A percentile compares a stretch with the other conserved stretches of the same genome.
Evolutionary conservation across 768 basidiomycete species (phyloP).

Genomic region (Favolaschia claudopus): DNA sequence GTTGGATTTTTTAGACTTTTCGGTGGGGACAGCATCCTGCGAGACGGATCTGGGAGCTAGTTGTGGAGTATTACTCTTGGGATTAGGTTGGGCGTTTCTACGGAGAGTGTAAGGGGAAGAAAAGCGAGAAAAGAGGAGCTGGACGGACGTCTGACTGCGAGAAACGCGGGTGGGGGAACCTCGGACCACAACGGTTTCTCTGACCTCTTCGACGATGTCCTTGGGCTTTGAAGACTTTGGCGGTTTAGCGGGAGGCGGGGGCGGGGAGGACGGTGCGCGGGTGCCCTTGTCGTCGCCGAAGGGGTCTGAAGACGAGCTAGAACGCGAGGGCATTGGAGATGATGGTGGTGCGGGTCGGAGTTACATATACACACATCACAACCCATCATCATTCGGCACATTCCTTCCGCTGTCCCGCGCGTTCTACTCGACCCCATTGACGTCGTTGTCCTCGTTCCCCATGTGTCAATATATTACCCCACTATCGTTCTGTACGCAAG

Average conservation of each 20-base stretch:
- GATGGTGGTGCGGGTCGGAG: too few relatives aligned
- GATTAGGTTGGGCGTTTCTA: slow-evolving; percentile 27
- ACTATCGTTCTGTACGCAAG: too few relatives aligned
- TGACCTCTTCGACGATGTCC: slow-evolving; percentile 68
- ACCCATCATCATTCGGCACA: too few relatives aligned
- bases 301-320: slow-evolving; percentile 60
- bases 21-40: slow-evolving; percentile 50
- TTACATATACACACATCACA: too few relatives aligned
- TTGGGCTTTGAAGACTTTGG: slow-evolving; percentile 43
- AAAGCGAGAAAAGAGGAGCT: slow-evolving; percentile 21
- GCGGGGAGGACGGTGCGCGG: slow-evolving; percentile 36
- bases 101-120: slow-evolving; percentile 6
- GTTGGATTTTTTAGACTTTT: slow-evolving; percentile 45
- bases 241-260: slow-evolving; percentile 41
- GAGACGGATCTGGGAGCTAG: slow-evolving; percentile 53
- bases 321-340: slow-evolving; percentile 40
- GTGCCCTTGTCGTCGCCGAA: slow-evolving; percentile 52
- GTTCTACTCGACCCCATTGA: too few relatives aligned
- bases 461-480: too few relatives aligned
- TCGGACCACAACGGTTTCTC: slow-evolving; percentile 71
- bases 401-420: too few relatives aligned
- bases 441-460: too few relatives aligned
- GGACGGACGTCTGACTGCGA: slow-evolving; percentile 68
- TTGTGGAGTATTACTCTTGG: slow-evolving; percentile 40
- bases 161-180: slow-evolving; percentile 56